Base-by-base conservation (phyloP, 768 basidiomycete species). In the Gymnopilus dilepis region DNA sequence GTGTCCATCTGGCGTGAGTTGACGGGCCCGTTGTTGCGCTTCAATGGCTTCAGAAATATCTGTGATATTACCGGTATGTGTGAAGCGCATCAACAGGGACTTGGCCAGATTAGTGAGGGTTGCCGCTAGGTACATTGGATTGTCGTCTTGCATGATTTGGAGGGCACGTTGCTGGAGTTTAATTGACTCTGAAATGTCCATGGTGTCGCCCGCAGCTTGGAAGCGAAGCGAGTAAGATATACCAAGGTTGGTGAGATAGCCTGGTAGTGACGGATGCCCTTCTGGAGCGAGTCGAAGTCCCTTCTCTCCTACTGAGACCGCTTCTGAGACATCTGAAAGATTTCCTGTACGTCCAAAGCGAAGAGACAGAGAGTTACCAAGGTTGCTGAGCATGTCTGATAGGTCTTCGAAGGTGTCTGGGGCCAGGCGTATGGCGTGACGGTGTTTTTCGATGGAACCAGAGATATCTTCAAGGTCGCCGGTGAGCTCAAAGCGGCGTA, bases 11-110 rank as follows among this genome's bases (percentile, higher is more conserved):
- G 62, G 57, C 53, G 48, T 54, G 28, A 59, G 55, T 13, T 43
- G 6, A 37, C 38, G 31, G 3, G 57, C 28, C 37, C n/a, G 28
- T 33, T 47, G 31, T 21, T 63, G 62, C 2, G 13, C 67, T 73
- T 37, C 43, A 24, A 53, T 58, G 33, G 62, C 62, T 53, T 64
- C 42, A 17, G 60, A 51, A 47, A 68, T 50, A 57, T 72, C 67
- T 30, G 31, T 26, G 9, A 58, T 13, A 22, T 70, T 59, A 30
- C 63, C 66, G 33, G 45, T 58, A 1, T 26, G 45, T 30, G 57
- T 47, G 50, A 64, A 70, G 6, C 66, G 63, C 42, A 28, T 2
- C 26, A 8, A 38, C 34, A 38, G 56, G 7, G 58, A 47, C 41
- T 40, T 59, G 19, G 34, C 60, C 21, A 62, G 58, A 31, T 62